Conservation (phyloP, 345 rosid species). For the Ailanthus altissimus region DNA sequence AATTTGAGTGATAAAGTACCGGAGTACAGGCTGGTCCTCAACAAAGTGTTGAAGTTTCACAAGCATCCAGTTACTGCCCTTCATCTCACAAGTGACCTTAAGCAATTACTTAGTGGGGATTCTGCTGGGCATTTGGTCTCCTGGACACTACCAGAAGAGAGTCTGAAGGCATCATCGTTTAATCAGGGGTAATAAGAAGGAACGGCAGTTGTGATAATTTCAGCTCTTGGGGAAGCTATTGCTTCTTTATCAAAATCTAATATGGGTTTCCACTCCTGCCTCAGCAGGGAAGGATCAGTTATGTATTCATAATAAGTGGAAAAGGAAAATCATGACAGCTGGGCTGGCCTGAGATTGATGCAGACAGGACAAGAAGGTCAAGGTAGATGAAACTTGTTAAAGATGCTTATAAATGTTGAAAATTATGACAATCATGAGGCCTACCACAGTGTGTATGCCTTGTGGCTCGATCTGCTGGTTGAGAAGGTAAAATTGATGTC, state of each 20-base stretch:
- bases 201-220: slow-evolving; percentile 14
- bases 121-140: slow-evolving; percentile 81
- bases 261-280: slow-evolving; percentile 23
- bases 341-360: slow-evolving; percentile 37
- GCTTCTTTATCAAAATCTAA: slow-evolving; percentile 22
- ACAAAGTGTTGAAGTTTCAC: slow-evolving; percentile 81
- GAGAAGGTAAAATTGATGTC: slow-evolving; percentile 16
- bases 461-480: slow-evolving; percentile 13
- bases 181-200: slow-evolving; percentile 47
- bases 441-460: not conserved
- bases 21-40: slow-evolving; percentile 82
- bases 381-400: not conserved
- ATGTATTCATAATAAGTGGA: slow-evolving; percentile 14
- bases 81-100: slow-evolving; percentile 70
- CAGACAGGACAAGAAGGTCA: not conserved
- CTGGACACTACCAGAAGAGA: slow-evolving; percentile 94
- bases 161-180: slow-evolving; percentile 57
- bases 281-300: slow-evolving; percentile 3
- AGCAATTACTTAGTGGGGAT: slow-evolving; percentile 96
- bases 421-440: slow-evolving; percentile 9
- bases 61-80: slow-evolving; percentile 90
- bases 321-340: slow-evolving; percentile 20
- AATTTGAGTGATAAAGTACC: slow-evolving; percentile 63
- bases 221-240: slow-evolving; percentile 21
- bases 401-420: slow-evolving; percentile 12